Percentiles rank a stretch among this genome's conserved stretches.
Conservation (phyloP, 1,284 basidiomycete species). For the Fomitopsis pinicola region DNA sequence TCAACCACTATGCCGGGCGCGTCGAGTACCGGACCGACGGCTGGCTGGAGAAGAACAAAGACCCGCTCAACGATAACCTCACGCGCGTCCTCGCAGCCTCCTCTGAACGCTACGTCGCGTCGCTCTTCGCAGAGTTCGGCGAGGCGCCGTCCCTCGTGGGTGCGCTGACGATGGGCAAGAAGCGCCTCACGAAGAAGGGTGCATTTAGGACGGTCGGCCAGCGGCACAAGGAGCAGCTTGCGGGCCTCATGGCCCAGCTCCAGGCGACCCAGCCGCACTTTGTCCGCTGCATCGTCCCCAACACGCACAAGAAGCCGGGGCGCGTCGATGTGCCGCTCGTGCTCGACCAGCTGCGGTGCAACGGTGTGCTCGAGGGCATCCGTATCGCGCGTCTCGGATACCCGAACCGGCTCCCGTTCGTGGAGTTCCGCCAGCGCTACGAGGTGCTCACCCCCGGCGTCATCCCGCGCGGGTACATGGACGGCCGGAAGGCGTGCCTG, state of each 20-base stretch:
- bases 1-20: slow-evolving; percentile 95
- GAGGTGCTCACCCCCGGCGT: slow-evolving; percentile 94
- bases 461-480: slow-evolving; percentile 93
- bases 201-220: slow-evolving; percentile 97
- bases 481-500: slow-evolving; percentile 90
- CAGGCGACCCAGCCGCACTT: slow-evolving; percentile 97
- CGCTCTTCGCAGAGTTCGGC: slow-evolving; percentile 85
- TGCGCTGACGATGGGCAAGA: slow-evolving; percentile 55
- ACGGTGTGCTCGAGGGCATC: slow-evolving; percentile 99
- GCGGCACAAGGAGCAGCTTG: slow-evolving; percentile 94
- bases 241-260: slow-evolving; percentile 89
- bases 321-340: slow-evolving; percentile 93
- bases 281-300: slow-evolving; percentile 97
- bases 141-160: slow-evolving; percentile 34
- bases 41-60: slow-evolving; percentile 99
- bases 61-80: slow-evolving; percentile 96
- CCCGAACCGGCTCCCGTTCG: slow-evolving; percentile 94
- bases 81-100: slow-evolving; percentile 87
- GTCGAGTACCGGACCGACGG: slow-evolving; percentile 96
- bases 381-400: slow-evolving; percentile 97
- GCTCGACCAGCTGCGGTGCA: slow-evolving; percentile 95
- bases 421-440: slow-evolving; percentile 96
- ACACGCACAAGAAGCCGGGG: slow-evolving; percentile 88
- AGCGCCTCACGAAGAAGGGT: slow-evolving; percentile 87
- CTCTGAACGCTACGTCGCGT: slow-evolving; percentile 77